Conservation (phyloP, 768 basidiomycete species). For the Myochromella boudieri region DNA sequence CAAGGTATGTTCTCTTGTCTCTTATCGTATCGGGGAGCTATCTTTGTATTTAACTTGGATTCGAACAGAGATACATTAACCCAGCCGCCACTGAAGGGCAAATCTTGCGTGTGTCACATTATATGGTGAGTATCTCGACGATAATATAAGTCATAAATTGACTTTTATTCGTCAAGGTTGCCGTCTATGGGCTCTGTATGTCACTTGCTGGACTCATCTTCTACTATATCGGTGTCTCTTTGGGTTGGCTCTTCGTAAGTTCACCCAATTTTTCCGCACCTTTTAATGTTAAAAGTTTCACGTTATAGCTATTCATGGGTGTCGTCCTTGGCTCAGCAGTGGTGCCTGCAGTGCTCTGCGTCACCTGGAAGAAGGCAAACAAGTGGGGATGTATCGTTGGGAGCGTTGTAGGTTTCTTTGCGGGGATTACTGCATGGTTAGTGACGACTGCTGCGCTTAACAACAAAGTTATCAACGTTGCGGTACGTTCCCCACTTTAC, state of each 20-base stretch:
- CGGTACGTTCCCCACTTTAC: too few relatives aligned
- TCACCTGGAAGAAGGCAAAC: slow-evolving; percentile 86
- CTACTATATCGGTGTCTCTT: slow-evolving; percentile 86
- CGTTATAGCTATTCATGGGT: slow-evolving; percentile 92
- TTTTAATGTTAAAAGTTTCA: neutral
- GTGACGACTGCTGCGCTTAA: slow-evolving; percentile 76
- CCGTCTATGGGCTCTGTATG: slow-evolving; percentile 72
- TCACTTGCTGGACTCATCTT: slow-evolving; percentile 84
- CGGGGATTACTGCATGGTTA: slow-evolving; percentile 82
- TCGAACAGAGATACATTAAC: slow-evolving; percentile 84
- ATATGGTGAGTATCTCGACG: slow-evolving; percentile 43
- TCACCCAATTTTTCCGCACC: neutral
- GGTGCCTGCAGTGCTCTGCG: slow-evolving; percentile 81
- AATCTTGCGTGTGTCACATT: slow-evolving; percentile 67
- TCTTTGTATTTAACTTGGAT: too few relatives aligned
- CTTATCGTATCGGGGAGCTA: too few relatives aligned
- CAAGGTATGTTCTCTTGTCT: too few relatives aligned
- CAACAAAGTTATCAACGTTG: slow-evolving; percentile 67
- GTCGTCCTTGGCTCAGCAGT: slow-evolving; percentile 84
- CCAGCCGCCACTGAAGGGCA: slow-evolving; percentile 75
- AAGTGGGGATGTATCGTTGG: slow-evolving; percentile 80
- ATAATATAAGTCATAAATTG: too few relatives aligned
- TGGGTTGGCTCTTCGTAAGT: slow-evolving; percentile 91
- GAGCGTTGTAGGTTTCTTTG: slow-evolving; percentile 63
- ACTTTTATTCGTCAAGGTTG: slow-evolving; percentile 44